Percentiles rank a stretch among this genome's conserved stretches.
These are phyloP conservation scores for Carex scoparia DNA, from an alignment of 176 grass and related monocot species.

Conservation along the genomic window DNA sequence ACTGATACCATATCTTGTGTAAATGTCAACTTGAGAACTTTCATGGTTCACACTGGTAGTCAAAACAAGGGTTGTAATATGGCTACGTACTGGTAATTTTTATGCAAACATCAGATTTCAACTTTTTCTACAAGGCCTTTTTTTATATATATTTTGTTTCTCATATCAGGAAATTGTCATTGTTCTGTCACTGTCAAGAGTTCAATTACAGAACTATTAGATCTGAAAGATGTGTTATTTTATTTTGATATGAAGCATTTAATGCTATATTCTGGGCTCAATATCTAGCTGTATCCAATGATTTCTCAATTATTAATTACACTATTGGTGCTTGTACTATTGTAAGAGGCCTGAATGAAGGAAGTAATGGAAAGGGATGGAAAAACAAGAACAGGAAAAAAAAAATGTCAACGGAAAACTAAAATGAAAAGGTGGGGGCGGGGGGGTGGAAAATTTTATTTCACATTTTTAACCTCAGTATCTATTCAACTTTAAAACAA, in stretches of 20 bases:
- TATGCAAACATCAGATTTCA: neutral
- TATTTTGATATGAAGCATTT: neutral
- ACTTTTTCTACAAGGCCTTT: neutral
- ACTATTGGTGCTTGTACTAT: neutral
- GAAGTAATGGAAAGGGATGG: neutral
- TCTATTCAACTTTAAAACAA: neutral
- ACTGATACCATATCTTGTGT: neutral
- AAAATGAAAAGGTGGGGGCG: neutral
- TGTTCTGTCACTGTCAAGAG: neutral
- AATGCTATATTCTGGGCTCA: neutral
- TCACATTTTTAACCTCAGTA: neutral
- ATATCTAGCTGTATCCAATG: neutral
- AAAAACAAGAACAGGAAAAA: neutral
- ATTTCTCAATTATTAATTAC: slow-evolving; percentile 17
- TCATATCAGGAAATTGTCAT: slow-evolving; percentile 6
- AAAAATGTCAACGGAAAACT: neutral
- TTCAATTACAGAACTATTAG: slow-evolving; percentile 5
- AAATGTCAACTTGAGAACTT: slow-evolving; percentile 6
- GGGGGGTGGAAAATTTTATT: neutral
- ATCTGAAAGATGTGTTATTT: slow-evolving; percentile 12
- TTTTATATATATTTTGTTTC: neutral
- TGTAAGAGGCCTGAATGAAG: neutral
- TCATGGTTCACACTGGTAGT: neutral
- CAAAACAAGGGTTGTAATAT: slow-evolving; percentile 14
- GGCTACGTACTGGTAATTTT: neutral